Percentiles rank a stretch among this genome's conserved stretches.
These are phyloP conservation scores for Ogataea paraovalis DNA, from an alignment of 805 yeast genomes.

Conservation along the genomic window DNA sequence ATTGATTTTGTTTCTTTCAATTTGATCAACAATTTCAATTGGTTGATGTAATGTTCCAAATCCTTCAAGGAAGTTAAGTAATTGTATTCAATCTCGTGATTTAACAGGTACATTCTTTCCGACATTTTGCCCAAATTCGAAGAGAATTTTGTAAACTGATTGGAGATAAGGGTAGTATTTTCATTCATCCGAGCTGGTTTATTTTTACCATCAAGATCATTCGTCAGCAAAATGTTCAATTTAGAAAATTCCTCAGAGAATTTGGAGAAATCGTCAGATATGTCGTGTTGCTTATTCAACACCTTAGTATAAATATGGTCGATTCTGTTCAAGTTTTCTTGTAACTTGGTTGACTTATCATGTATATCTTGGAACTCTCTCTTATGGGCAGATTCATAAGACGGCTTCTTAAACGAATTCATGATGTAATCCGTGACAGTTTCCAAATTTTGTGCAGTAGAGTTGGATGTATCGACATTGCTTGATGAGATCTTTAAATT, in stretches of 20 bases:
- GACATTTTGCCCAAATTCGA: slow-evolving; percentile 38
- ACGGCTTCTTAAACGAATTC: slow-evolving; percentile 85
- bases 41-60: slow-evolving; percentile 72
- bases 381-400: slow-evolving; percentile 48
- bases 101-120: slow-evolving; percentile 24
- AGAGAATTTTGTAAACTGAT: slow-evolving; percentile 33
- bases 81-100: slow-evolving; percentile 63
- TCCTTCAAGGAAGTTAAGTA: slow-evolving; percentile 82
- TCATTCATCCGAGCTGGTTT: slow-evolving; percentile 18
- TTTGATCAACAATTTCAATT: slow-evolving; percentile 66
- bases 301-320: slow-evolving; percentile 76
- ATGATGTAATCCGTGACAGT: slow-evolving; percentile 85
- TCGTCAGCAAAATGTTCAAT: slow-evolving; percentile 41
- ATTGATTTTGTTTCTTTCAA: slow-evolving; percentile 87
- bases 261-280: slow-evolving; percentile 68
- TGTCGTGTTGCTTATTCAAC: slow-evolving; percentile 65
- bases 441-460: slow-evolving; percentile 44
- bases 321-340: slow-evolving; percentile 74
- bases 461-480: slow-evolving; percentile 18
- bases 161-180: slow-evolving; percentile 23
- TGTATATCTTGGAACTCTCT: slow-evolving; percentile 80
- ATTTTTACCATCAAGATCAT: slow-evolving; percentile 31
- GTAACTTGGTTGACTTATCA: slow-evolving; percentile 77
- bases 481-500: slow-evolving; percentile 40
- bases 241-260: slow-evolving; percentile 68